Evolutionary conservation across 306 rosid species (phyloP), one percentile per base, ranked within the genome.

Genomic region (Begonia masoniana): DNA sequence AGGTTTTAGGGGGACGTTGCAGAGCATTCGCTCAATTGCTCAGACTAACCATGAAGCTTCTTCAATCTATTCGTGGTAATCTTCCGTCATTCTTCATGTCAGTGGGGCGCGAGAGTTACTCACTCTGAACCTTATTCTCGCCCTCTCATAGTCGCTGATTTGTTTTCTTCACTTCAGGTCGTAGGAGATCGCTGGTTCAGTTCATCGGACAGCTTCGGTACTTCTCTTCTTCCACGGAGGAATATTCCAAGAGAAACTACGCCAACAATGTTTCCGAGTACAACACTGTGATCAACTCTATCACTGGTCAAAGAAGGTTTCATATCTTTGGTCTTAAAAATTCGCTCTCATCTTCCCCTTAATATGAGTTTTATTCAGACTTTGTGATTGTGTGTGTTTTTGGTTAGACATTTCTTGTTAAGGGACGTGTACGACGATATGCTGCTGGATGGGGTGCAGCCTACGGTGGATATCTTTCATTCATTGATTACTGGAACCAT

Each of bases 401-500:
- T 64, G 58, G 46, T 16, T 59, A 86, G 95, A 85, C 10, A 36
- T 62, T 73, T 60, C 72, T 74, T 83, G 72, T 59, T 91, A 71
- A 86, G 86, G 70, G 94, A 91, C 48, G 92, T 63, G 35, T 91
- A 81, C 26, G 85, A 78, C 46, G 96, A 91, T 68, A 86, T 91
- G 99, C 51, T 74, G 85, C 82, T 91, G 65, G 99, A 91, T 63
- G 99, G 96, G 50, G 93, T 91, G 64, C 84, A 75, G 74, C 99
- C 99, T n/a, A 61, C 60, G 1, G 76, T 82, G 43, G 96, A 91
- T 59, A 77, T 86, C 47, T 91, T 86, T 62, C 85, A 76, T 60
- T 77, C 88, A 7, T 83, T 91, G 60, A 67, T 77, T 19, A 72
- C 63, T 41, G 99, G 92, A 50, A 66, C 94, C 61, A 77, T 91